Evolutionary conservation across 2,329 filamentous ascomycete species (phyloP).

Genomic region (Exophiala phaeomuriformis): DNA sequence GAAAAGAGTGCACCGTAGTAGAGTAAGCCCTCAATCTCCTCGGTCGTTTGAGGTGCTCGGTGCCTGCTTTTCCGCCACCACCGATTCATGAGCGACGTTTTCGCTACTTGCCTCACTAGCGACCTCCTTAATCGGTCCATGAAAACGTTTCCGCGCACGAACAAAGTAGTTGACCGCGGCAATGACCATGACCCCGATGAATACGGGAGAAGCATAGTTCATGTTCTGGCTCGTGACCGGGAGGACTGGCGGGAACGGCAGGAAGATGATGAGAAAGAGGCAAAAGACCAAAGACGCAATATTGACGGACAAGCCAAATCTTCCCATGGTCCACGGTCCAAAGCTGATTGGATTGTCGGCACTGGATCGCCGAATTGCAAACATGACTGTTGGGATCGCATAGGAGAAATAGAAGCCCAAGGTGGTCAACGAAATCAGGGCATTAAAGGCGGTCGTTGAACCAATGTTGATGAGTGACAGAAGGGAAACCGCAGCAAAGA

Average conservation of each 20-base stretch:
- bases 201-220: constrained; percentile 29
- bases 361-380: constrained; percentile 11
- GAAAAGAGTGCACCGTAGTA: no score
- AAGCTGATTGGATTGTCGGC: constrained; percentile 21
- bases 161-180: constrained; percentile 14
- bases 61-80: constrained; percentile 8
- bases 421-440: constrained; percentile 19
- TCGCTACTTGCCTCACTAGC: constrained; percentile 16
- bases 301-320: constrained; percentile 30
- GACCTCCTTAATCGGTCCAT: constrained; percentile 22
- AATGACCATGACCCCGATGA: constrained; percentile 17
- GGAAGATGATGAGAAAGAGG: constrained; percentile 31
- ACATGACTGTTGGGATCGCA: constrained; percentile 17
- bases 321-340: constrained; percentile 30
- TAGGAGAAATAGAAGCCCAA: constrained; percentile 25
- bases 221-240: constrained; percentile 33
- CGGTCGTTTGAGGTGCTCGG: constrained; percentile 1
- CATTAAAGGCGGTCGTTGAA: constrained; percentile 27
- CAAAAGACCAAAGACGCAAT: constrained; percentile 30
- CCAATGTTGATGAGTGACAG: constrained; percentile 27
- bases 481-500: constrained; percentile 16
- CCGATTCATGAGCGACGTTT: constrained; percentile 11
- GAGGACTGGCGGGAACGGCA: constrained; percentile 31
- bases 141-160: constrained; percentile 14
- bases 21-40: neutral